Evolutionary conservation across 208 protist species (phyloP).

Genomic region (Sergeia podlipaevii): DNA sequence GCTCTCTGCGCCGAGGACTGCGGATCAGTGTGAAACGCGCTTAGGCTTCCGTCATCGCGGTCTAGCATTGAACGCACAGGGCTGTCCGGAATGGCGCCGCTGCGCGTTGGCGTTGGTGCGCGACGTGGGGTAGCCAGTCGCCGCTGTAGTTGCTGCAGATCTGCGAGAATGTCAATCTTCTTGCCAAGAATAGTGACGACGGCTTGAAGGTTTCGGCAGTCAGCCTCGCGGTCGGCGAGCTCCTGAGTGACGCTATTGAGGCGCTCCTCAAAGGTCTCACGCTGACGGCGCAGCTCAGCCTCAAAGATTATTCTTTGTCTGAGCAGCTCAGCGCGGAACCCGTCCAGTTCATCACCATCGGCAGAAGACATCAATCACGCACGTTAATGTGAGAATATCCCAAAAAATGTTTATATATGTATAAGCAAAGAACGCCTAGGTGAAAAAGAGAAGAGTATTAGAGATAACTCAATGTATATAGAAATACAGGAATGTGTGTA

Average conservation of each 20-base stretch:
- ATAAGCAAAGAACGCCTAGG: not conserved
- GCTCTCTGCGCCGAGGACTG: not conserved
- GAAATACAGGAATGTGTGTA: not conserved
- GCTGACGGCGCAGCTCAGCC: constrained; percentile 76
- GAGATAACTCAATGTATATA: too few species aligned
- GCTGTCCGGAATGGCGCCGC: constrained; percentile 11
- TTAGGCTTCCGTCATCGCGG: not conserved
- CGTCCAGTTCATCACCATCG: constrained; percentile 65
- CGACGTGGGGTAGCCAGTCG: constrained; percentile 23
- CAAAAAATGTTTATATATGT: not conserved
- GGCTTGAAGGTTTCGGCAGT: constrained; percentile 87
- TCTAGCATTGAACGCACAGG: not conserved
- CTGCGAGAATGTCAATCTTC: constrained; percentile 65
- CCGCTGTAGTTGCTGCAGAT: constrained; percentile 17
- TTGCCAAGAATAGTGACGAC: constrained; percentile 87
- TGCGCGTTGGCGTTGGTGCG: constrained; percentile 40
- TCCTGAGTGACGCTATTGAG: constrained; percentile 48
- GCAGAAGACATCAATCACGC: constrained; percentile 8
- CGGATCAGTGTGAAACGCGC: not conserved
- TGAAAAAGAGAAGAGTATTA: not conserved
- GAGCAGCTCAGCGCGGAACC: constrained; percentile 80
- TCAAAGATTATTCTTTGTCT: constrained; percentile 89
- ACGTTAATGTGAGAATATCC: not conserved
- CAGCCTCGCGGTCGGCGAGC: constrained; percentile 80
- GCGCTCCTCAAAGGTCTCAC: constrained; percentile 74